Percentiles rank a stretch among this genome's conserved stretches.
These are phyloP conservation scores for Vigna angularis DNA, from an alignment of 306 rosid species.

Conservation along the genomic window DNA sequence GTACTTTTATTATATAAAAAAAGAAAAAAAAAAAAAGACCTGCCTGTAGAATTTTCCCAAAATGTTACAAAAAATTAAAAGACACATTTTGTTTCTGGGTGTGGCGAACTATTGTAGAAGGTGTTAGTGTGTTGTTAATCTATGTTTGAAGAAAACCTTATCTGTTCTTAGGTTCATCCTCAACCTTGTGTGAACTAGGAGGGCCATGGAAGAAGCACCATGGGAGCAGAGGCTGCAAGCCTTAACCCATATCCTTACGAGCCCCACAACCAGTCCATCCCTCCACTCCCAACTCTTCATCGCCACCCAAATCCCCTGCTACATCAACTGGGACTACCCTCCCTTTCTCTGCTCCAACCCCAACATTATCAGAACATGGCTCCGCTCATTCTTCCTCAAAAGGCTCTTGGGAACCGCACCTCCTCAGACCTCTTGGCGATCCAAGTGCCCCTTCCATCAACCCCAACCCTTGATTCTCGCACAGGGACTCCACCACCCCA, in stretches of 20 bases:
- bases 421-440: slow-evolving; percentile 77
- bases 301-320: slow-evolving; percentile 73
- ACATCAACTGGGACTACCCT: slow-evolving; percentile 87
- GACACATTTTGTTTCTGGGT: no score
- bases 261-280: slow-evolving; percentile 65
- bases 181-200: no score
- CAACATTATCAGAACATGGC: slow-evolving; percentile 62
- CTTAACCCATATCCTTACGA: slow-evolving; percentile 78
- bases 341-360: slow-evolving; percentile 76
- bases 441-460: slow-evolving; percentile 80
- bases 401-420: slow-evolving; percentile 52
- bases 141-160: neutral
- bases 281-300: slow-evolving; percentile 82
- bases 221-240: slow-evolving; percentile 71
- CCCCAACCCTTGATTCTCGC: slow-evolving; percentile 87
- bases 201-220: slow-evolving; percentile 54
- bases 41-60: no score
- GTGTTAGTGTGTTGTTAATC: neutral
- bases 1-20: no score
- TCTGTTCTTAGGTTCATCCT: slow-evolving; percentile 8
- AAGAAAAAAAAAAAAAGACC: no score
- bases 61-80: no score
- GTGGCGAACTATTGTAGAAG: neutral
- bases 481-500: slow-evolving; percentile 61
- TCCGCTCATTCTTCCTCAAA: slow-evolving; percentile 65